Base-by-base conservation (phyloP, 352 stramenopile genomes). In the Phytopythium sindhum region DNA sequence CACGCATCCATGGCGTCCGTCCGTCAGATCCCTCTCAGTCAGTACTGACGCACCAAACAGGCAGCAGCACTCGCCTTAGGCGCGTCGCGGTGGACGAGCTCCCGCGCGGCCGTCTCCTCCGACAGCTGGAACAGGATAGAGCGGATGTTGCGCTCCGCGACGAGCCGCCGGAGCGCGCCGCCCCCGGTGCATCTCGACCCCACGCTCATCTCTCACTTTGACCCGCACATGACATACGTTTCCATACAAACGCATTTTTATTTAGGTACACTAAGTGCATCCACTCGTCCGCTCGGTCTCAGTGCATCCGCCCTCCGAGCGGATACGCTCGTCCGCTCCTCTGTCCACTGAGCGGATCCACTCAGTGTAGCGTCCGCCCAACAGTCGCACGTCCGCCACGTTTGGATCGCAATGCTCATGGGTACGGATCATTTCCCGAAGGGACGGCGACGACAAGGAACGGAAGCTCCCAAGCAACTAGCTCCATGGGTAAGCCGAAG, bases 71-170 rank as follows among this genome's bases (percentile, higher is more conserved):
- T 14, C 58, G 80, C 74, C 60, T 78, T 70, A 24, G 62, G 45
- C 33, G 62, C 66, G 35, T 64, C 54, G 5, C 37, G 59, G 26
- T 56, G 26, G 29, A 23, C 37, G 11, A 71, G 57, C 41, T 29
- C 61, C 6, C 50, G 39, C 51, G 56, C 47, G 0, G 69, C 64
- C 12, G 61, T 76, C 1, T 33, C 14, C 11, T 54, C 50, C 33
- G 69, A 70, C 14, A 86, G 59, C 8, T 78, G 73, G 58, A 88
- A 72, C 45, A 87, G 59, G n/a, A 90, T 66, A 31, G 71, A 72
- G 42, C 81, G 81, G 39, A 84, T 56, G 29, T 88, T 90, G 48
- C 70, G 68, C 61, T 71, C 60, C 21, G 44, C 54, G n/a, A 69
- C 71, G 17, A 73, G 50, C 29, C 65, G 62, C 12, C 71, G 64